These are phyloP conservation scores for Athelia sp. DNA, from an alignment of 1,284 basidiomycete species.

Conservation along the genomic window DNA sequence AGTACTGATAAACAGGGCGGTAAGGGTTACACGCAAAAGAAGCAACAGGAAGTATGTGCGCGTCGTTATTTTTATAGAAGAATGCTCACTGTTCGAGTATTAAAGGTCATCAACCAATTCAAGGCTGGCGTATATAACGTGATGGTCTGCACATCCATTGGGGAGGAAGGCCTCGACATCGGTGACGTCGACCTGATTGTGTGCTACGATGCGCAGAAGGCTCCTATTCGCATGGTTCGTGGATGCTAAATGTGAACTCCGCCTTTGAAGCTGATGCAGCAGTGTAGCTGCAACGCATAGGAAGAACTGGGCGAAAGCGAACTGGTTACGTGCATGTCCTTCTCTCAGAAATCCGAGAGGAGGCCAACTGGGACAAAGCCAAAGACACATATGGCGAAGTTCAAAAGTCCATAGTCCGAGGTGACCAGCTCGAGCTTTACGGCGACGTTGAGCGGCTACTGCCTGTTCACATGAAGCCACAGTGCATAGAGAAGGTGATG, in stretches of 20 bases:
- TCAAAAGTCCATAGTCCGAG: conserved; percentile 84
- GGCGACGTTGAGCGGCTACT: conserved; percentile 87
- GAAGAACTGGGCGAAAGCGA: conserved; percentile 92
- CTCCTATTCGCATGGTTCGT: conserved; percentile 91
- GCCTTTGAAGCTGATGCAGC: conserved; percentile 3
- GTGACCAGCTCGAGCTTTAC: conserved; percentile 87
- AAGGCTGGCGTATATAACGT: conserved; percentile 88
- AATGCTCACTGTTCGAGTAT: conserved; percentile 8
- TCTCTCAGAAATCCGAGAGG: conserved; percentile 90
- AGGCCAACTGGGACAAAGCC: conserved; percentile 88
- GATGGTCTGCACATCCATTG: conserved; percentile 94
- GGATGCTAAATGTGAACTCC: background rate
- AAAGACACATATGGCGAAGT: conserved; percentile 87
- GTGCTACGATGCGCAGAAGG: conserved; percentile 96
- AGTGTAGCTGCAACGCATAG: conserved; percentile 87
- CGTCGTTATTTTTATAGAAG: conserved; percentile 2
- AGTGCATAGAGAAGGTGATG: conserved; percentile 79
- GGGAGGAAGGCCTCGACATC: conserved; percentile 99
- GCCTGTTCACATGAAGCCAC: conserved; percentile 73
- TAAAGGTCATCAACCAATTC: conserved; percentile 79
- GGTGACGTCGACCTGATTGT: conserved; percentile 98
- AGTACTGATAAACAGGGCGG: conserved; percentile 80
- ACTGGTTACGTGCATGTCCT: conserved; percentile 89
- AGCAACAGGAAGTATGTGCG: conserved; percentile 75
- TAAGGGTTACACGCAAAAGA: conserved; percentile 87